phyloP scores from a whole-genome alignment of 257 asterid genomes.

The Solanum piurae region DNA sequence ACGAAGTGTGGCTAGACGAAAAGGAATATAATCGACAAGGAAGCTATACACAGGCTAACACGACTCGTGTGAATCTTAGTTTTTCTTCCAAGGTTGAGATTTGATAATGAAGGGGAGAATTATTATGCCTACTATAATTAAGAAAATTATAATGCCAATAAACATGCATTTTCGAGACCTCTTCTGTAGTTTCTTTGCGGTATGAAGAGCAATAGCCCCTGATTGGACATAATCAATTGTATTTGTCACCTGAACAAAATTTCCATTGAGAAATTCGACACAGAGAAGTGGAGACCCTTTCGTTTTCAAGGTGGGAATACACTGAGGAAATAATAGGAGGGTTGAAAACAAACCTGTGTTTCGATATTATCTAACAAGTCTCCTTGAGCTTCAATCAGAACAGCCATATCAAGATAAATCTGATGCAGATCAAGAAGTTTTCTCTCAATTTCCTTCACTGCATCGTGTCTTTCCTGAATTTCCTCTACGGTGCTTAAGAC shows the following conservation, averaged over 20 bases:
- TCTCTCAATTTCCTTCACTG: conserved; percentile 78
- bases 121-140: conserved; percentile 26
- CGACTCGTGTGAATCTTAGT: background rate
- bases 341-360: conserved; percentile 44
- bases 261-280: conserved; percentile 12
- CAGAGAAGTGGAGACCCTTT: background rate
- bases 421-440: conserved; percentile 81
- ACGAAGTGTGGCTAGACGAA: background rate
- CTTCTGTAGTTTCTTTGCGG: conserved; percentile 52
- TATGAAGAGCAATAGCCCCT: conserved; percentile 56
- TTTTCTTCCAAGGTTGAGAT: conserved; percentile 34
- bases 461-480: conserved; percentile 86
- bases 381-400: conserved; percentile 79
- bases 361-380: conserved; percentile 78
- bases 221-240: conserved; percentile 63
- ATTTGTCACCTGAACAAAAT: conserved; percentile 43
- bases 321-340: background rate
- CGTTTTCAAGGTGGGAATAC: background rate
- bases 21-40: background rate
- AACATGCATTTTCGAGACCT: conserved; percentile 63
- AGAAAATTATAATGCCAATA: conserved; percentile 35
- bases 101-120: conserved; percentile 19
- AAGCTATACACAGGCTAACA: background rate
- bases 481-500: conserved; percentile 66
- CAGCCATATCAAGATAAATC: conserved; percentile 86